Conservation (phyloP, 2,329 filamentous ascomycete species). For the Aureobasidium sp. region DNA sequence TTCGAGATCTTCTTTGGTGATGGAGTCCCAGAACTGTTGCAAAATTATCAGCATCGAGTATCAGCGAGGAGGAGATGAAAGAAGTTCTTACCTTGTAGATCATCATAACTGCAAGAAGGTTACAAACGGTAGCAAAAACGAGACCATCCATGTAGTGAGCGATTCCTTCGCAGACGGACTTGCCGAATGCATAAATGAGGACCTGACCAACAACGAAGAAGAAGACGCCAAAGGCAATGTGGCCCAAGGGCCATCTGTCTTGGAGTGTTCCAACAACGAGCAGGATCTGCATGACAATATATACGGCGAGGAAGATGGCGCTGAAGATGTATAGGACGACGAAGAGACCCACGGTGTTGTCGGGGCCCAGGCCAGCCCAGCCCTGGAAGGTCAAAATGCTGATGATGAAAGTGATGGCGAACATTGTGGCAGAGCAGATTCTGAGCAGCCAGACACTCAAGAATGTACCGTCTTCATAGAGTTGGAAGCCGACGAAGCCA, state of each 20-base stretch:
- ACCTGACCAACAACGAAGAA: constrained; percentile 92
- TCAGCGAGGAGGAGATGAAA: neutral
- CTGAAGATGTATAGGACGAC: constrained; percentile 89
- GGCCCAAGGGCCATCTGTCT: constrained; percentile 89
- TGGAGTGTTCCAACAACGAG: constrained; percentile 84
- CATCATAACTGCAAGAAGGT: constrained; percentile 97
- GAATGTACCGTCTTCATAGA: constrained; percentile 94
- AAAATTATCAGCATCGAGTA: neutral
- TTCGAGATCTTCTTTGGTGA: constrained; percentile 95
- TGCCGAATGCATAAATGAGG: constrained; percentile 82
- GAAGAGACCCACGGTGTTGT: constrained; percentile 82
- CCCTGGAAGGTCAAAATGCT: constrained; percentile 87
- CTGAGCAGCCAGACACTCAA: constrained; percentile 91
- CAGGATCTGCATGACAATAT: constrained; percentile 79
- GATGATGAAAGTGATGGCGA: constrained; percentile 78
- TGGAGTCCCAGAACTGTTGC: constrained; percentile 91
- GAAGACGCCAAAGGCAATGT: constrained; percentile 82
- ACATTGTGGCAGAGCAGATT: constrained; percentile 69
- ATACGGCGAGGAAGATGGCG: constrained; percentile 76
- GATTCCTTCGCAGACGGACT: constrained; percentile 72
- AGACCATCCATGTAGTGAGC: constrained; percentile 91
- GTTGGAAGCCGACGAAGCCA: constrained; percentile 94
- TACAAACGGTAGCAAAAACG: constrained; percentile 91
- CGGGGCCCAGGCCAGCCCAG: constrained; percentile 78
- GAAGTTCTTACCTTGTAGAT: constrained; percentile 72